A percentile compares a stretch with the other conserved stretches of the same genome.
These are phyloP conservation scores for Heritiera littoralis DNA, from an alignment of 345 rosid genomes.

Conservation along the genomic window DNA sequence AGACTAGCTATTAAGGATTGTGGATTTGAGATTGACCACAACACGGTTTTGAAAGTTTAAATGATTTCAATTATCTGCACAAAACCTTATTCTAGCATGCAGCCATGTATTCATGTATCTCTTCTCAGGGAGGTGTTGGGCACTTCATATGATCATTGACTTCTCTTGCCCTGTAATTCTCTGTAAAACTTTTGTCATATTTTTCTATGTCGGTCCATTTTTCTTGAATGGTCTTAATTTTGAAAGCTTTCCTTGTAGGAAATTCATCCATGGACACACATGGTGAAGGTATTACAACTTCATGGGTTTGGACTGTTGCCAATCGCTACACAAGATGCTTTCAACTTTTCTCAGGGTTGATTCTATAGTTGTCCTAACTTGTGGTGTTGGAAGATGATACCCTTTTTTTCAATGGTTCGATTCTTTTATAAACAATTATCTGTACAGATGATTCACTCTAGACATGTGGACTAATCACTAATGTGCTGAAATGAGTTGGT, in stretches of 20 bases:
- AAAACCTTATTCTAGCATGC: too few relatives aligned
- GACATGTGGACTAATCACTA: not conserved
- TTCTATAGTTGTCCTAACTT: not conserved
- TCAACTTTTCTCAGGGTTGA: slow-evolving; percentile 52
- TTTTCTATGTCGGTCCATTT: not conserved
- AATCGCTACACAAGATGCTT: slow-evolving; percentile 92
- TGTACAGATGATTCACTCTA: not conserved
- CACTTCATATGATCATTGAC: not conserved
- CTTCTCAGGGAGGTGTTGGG: not conserved
- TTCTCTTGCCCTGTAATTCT: slow-evolving; percentile 6
- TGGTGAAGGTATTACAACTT: slow-evolving; percentile 99
- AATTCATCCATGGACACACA: slow-evolving; percentile 98
- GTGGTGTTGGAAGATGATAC: not conserved
- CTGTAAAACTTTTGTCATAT: not conserved
- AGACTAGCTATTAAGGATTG: too few relatives aligned
- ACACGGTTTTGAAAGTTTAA: too few relatives aligned
- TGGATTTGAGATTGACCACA: too few relatives aligned
- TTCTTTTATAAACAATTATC: too few relatives aligned
- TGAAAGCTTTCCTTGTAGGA: slow-evolving; percentile 42
- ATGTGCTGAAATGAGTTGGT: too few relatives aligned
- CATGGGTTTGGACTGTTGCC: slow-evolving; percentile 98
- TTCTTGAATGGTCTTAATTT: not conserved
- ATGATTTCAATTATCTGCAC: too few relatives aligned
- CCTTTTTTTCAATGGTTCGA: not conserved
- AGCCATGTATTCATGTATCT: not conserved